Percentiles rank a stretch among this genome's conserved stretches.
Evolutionary conservation across 1,284 basidiomycete genomes (phyloP).

Genomic region (Leucoagaricus sp.): DNA sequence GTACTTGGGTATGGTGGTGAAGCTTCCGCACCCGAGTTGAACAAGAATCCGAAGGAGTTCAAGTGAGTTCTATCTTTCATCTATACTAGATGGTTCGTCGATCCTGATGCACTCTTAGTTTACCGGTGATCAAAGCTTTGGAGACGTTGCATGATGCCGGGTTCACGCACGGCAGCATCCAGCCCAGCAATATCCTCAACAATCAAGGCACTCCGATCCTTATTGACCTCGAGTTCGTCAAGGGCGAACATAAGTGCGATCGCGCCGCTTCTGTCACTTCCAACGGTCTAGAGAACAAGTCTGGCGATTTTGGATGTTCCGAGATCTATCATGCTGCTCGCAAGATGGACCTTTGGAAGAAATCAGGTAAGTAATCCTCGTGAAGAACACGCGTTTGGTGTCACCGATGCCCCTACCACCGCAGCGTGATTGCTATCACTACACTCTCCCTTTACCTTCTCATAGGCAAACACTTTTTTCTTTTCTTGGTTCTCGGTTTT

Average conservation of each 20-base stretch:
- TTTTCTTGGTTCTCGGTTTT: no score
- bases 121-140: slow-evolving; percentile 11
- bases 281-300: slow-evolving; percentile 12
- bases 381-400: neutral
- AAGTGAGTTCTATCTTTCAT: neutral
- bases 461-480: no score
- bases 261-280: slow-evolving; percentile 6
- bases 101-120: neutral
- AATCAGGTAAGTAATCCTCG: slow-evolving; percentile 2
- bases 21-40: slow-evolving; percentile 6
- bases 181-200: slow-evolving; percentile 13
- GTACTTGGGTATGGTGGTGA: slow-evolving; percentile 11
- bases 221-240: slow-evolving; percentile 14
- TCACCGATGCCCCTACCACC: neutral
- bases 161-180: slow-evolving; percentile 12
- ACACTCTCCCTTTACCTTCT: no score
- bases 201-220: slow-evolving; percentile 8
- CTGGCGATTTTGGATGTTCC: slow-evolving; percentile 14
- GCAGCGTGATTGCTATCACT: neutral
- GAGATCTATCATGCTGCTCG: slow-evolving; percentile 13
- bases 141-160: slow-evolving; percentile 13
- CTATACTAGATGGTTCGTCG: no score
- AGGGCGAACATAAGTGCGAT: slow-evolving; percentile 13
- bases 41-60: slow-evolving; percentile 13
- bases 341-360: slow-evolving; percentile 17